Base-by-base conservation (phyloP, 768 basidiomycete species). In the Suillus subluteus region DNA sequence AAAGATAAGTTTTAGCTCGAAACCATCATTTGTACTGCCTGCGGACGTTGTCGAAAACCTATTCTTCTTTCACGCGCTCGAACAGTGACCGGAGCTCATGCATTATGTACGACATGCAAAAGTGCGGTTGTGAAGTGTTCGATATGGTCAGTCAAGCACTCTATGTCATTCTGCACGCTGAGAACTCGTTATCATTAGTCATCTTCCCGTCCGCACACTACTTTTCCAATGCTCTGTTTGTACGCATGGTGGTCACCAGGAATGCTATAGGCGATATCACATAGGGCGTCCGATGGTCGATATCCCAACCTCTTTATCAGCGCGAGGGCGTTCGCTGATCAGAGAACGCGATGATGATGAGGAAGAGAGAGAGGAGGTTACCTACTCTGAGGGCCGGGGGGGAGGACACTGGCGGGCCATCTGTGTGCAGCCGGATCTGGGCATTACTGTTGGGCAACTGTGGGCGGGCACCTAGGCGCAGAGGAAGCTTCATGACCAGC, bases 381-480 rank as follows among this genome's bases (percentile, higher is more conserved):
- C 68, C 54, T 21, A 7, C 11, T 63, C n/a, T 7, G 70, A 55
- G 40, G 54, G 40, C 6, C 18, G 9, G 13, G 41, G 65, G 43
- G 71, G 26, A 64, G 66, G 30, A 62, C 56, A 9, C 58, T 78
- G 58, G 64, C 70, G 15, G 91, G 88, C 4, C 88, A 91, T 73
- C 83, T 82, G 0, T 94, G 93, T 77, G 90, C 91, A 16, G 86
- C 91, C 52, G 93, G 92, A 5, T 95, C 93, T 77, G 92, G 93
- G 0, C 93, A 95, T 78, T 84, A 84, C 69, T 95, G 92, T 70
- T 94, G 91, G 91, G 86, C 84, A 18, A 80, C 82, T n/a, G 58
- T 76, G 23, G 58, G 67, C 6, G 41, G 59, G 11, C 59, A 61
- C n/a, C 58, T 21, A 12, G 59, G 30, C 16, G 41, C 26, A 61